Evolutionary conservation across 2,329 filamentous ascomycete species (phyloP), one percentile per base, ranked within the genome.

Genomic region (Paraconiothyrium sp.): DNA sequence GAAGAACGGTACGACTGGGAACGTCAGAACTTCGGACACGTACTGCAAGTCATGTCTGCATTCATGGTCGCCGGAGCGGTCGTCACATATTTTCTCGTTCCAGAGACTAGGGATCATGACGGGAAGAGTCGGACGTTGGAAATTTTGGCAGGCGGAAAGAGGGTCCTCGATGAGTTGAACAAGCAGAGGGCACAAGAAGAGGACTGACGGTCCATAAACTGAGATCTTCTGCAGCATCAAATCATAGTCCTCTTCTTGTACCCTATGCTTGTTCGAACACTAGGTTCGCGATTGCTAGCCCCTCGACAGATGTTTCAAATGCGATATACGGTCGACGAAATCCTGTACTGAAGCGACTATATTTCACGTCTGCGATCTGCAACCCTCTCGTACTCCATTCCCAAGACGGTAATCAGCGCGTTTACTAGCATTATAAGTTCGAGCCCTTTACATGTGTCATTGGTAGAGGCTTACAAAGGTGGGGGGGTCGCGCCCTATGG

Each of bases 51-150:
- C 4, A 76, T 77, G 74, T 72, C 72, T 39, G 73, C 70, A 1
- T 77, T 77, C 59, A 76, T 76, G 74, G 61, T 76, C 2, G 73
- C 71, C 1, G 75, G 75, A 11, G 74, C 75, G 5, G 62, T 75
- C 16, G 71, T 71, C 13, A 77, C 75, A 32, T 70, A 70, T 57
- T 77, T 72, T 37, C 51, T 75, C 14, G 72, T 76, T 0, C 75
- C 74, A 2, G 75, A 77, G 52, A 77, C 74, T 14, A 66, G 75
- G 37, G 73, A 75, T 54, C 69, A 70, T 48, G 72, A 75, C 30
- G 74, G 74, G 24, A 74, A 72, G 61, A 74, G 72, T 61, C 57
- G 74, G 20, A 77, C 70, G 9, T 59, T 77, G 56, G 74, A 76
- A 63, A 69, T 74, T 1, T 50, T 77, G 32, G 72, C 70, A 16